phyloP scores from a whole-genome alignment of 2,329 filamentous ascomycete genomes.

The Fonsecaea erecta region DNA sequence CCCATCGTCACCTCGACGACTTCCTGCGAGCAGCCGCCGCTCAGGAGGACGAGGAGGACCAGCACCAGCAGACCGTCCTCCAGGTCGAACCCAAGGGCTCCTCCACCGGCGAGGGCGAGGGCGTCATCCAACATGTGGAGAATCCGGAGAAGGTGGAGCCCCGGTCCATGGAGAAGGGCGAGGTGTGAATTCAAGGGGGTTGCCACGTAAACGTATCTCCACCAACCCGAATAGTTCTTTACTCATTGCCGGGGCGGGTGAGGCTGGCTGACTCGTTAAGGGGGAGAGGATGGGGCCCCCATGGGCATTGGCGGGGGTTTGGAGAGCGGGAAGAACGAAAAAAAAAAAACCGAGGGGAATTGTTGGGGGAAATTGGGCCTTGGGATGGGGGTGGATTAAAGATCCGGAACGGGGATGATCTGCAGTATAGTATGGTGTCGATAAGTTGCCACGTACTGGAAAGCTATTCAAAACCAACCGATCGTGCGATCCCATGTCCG shows the following conservation, averaged over 20 bases:
- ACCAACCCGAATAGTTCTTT: no score
- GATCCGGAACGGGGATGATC: not conserved
- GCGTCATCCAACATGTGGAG: not conserved
- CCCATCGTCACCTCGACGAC: not conserved
- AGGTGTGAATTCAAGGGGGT: not conserved
- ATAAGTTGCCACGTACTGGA: no score
- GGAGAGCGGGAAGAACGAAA: not conserved
- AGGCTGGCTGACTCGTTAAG: no score
- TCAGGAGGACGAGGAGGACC: no score
- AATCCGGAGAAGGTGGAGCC: not conserved
- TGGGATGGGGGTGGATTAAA: not conserved
- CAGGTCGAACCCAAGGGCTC: not conserved
- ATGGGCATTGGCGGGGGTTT: not conserved
- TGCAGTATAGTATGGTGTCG: no score
- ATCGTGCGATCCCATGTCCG: no score
- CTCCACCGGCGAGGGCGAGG: not conserved
- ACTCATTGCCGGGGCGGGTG: no score
- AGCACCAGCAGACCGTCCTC: not conserved
- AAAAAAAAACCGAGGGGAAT: not conserved
- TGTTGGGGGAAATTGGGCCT: not conserved
- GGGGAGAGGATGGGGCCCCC: no score
- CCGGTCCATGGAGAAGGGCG: not conserved
- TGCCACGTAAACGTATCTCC: not conserved
- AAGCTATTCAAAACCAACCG: no score
- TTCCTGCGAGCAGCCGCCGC: not conserved